Evolutionary conservation across 805 yeast genomes (phyloP).

Genomic region (Kuraishia hungarica): DNA sequence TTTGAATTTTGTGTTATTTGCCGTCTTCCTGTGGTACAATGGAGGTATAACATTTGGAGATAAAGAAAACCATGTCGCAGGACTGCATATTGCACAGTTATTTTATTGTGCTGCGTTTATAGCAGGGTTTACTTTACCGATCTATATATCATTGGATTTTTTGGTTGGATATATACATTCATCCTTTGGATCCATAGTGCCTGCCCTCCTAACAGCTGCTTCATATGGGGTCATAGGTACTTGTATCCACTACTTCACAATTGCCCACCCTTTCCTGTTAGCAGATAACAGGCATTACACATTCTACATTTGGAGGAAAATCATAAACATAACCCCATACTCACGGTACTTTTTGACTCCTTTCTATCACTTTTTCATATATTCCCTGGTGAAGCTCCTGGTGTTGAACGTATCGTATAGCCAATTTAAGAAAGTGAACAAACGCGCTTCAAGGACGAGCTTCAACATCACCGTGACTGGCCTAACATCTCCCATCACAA

Average conservation of each 20-base stretch:
- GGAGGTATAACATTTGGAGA: constrained; percentile 92
- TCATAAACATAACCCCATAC: constrained; percentile 43
- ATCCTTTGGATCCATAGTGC: constrained; percentile 15
- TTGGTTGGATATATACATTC: constrained; percentile 30
- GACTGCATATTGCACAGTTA: constrained; percentile 70
- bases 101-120: constrained; percentile 69
- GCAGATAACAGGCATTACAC: constrained; percentile 95
- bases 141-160: constrained; percentile 48
- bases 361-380: constrained; percentile 52
- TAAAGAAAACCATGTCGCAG: constrained; percentile 70
- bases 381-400: constrained; percentile 15
- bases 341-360: constrained; percentile 49
- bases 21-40: constrained; percentile 50
- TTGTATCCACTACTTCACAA: constrained; percentile 51
- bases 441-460: constrained; percentile 3
- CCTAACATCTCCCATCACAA: constrained; percentile 23
- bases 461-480: constrained; percentile 1
- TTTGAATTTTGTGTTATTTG: constrained; percentile 44
- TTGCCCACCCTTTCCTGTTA: constrained; percentile 81
- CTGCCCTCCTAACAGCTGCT: constrained; percentile 5
- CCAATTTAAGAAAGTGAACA: neutral
- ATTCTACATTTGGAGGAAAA: constrained; percentile 70
- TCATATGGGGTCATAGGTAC: constrained; percentile 30
- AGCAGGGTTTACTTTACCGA: constrained; percentile 59
- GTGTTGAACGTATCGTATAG: constrained; percentile 9